Conservation (phyloP, 345 rosid genomes). For the Bruguiera sexangula region DNA sequence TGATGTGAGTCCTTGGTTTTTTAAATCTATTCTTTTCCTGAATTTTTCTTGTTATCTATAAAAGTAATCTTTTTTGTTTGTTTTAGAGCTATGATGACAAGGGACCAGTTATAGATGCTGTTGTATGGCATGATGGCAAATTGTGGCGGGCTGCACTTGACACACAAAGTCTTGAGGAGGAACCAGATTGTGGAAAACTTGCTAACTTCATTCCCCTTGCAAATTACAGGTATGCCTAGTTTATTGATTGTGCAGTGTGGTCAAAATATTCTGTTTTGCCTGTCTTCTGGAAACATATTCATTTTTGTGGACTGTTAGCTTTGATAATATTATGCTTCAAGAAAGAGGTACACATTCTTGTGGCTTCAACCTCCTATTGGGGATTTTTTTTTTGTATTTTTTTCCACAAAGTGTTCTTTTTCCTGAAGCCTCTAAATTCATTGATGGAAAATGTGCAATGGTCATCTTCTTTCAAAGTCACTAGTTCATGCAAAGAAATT, state of each 20-base stretch:
- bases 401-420: no score
- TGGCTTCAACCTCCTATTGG: no score
- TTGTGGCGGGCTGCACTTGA: constrained; percentile 96
- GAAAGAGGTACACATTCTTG: no score
- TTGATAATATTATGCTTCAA: not conserved
- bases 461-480: no score
- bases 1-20: constrained; percentile 51
- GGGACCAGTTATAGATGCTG: constrained; percentile 94
- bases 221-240: constrained; percentile 59
- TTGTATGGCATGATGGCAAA: constrained; percentile 96
- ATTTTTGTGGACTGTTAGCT: not conserved
- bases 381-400: no score
- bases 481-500: no score
- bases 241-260: not conserved
- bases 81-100: constrained; percentile 80
- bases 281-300: not conserved
- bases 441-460: no score
- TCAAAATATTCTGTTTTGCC: not conserved
- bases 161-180: constrained; percentile 83
- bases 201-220: constrained; percentile 75
- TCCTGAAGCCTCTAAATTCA: no score
- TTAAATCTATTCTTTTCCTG: constrained; percentile 10
- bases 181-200: constrained; percentile 72
- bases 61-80: constrained; percentile 12
- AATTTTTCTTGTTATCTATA: constrained; percentile 6